Evolutionary conservation across 2,329 filamentous ascomycete species (phyloP).

Genomic region (Sordariomycetes sp.): DNA sequence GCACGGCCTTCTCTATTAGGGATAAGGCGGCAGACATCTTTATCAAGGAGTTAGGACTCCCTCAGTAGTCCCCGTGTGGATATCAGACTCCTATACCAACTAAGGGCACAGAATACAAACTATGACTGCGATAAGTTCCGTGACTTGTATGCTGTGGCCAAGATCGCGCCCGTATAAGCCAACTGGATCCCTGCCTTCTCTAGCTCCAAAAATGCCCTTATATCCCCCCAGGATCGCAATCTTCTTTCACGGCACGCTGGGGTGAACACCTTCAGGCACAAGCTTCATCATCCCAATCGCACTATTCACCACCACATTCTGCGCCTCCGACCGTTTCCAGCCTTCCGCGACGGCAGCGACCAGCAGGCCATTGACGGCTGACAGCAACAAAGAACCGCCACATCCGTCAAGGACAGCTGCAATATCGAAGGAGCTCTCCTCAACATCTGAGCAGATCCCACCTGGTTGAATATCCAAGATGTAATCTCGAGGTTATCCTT

Average conservation of each 20-base stretch:
- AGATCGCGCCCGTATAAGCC: neutral
- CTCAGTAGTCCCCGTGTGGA: neutral
- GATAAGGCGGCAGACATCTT: slow-evolving; percentile 25
- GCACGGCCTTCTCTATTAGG: slow-evolving; percentile 27
- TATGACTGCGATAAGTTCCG: neutral
- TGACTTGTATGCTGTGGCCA: neutral
- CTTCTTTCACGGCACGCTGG: neutral
- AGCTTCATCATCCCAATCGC: neutral
- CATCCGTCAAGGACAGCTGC: neutral
- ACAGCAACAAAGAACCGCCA: neutral
- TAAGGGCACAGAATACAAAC: no score
- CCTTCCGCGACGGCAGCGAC: neutral
- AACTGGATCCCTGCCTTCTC: neutral
- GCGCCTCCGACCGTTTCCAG: neutral
- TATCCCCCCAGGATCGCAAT: neutral
- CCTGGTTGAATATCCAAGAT: neutral
- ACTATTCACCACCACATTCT: neutral
- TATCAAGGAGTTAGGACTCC: slow-evolving; percentile 11
- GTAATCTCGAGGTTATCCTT: neutral
- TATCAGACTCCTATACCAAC: no score
- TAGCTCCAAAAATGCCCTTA: neutral
- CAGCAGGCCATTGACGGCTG: neutral
- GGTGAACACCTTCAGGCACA: neutral
- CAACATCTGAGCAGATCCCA: neutral
- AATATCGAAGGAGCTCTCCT: neutral